Percentiles rank a stretch among this genome's conserved stretches.
Conservation (phyloP, 2,329 filamentous ascomycete genomes). For the Venturia nashicola region DNA sequence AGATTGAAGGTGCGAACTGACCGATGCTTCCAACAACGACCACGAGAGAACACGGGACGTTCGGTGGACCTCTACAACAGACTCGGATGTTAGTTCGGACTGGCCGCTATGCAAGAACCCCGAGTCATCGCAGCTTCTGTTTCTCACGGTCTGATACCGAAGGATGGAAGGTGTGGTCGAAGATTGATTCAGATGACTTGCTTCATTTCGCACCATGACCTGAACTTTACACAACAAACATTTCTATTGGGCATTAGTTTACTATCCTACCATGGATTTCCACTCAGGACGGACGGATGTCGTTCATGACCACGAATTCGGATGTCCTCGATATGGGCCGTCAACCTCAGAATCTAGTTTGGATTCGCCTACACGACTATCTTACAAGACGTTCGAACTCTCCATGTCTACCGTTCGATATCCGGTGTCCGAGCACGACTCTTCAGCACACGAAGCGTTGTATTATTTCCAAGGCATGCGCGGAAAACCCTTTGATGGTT, state of each 20-base stretch:
- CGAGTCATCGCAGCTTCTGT: not conserved
- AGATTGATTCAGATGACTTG: not conserved
- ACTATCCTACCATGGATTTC: not conserved
- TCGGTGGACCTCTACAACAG: not conserved
- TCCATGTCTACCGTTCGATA: not conserved
- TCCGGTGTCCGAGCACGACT: not conserved
- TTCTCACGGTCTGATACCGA: not conserved
- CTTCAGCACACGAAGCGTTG: not conserved
- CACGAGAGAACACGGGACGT: not conserved
- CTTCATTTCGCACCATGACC: not conserved
- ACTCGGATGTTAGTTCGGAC: not conserved
- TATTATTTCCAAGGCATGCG: not conserved
- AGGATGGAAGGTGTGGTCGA: not conserved
- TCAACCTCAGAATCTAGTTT: not conserved
- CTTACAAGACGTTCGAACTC: not conserved
- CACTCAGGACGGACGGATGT: not conserved
- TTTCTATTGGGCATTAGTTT: not conserved
- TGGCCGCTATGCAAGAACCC: not conserved
- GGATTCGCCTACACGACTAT: not conserved
- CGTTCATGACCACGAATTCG: not conserved
- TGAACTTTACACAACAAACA: not conserved
- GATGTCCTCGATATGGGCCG: not conserved
- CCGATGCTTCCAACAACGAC: not conserved
- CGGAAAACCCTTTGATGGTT: not conserved
- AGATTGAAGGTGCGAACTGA: not conserved